These are phyloP conservation scores for Dovyalis caffra DNA, from an alignment of 345 rosid genomes.

Conservation along the genomic window DNA sequence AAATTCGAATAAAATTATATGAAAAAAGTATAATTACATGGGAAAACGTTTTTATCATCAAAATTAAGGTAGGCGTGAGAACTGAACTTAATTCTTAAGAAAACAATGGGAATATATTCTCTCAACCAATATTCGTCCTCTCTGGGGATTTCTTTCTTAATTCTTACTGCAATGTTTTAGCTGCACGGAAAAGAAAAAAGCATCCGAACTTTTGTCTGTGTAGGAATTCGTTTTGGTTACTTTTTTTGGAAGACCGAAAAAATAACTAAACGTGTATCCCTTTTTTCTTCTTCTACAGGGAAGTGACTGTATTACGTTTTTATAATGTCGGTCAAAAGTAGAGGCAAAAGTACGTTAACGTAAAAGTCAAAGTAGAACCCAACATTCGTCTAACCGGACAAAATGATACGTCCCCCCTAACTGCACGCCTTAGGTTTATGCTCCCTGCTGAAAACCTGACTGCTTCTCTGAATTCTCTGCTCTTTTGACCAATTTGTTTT, in stretches of 20 bases:
- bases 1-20: too few relatives aligned
- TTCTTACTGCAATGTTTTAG: too few relatives aligned
- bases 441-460: neutral
- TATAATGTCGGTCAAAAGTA: slow-evolving; percentile 26
- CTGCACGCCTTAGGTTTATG: slow-evolving; percentile 31
- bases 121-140: too few relatives aligned
- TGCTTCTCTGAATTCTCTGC: neutral
- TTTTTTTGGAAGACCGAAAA: too few relatives aligned
- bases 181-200: too few relatives aligned
- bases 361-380: slow-evolving; percentile 33
- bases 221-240: too few relatives aligned
- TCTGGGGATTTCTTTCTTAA: too few relatives aligned
- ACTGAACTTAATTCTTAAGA: too few relatives aligned
- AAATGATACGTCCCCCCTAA: slow-evolving; percentile 31
- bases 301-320: neutral
- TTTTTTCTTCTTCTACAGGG: neutral
- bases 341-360: slow-evolving; percentile 9
- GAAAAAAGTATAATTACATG: neutral
- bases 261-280: neutral
- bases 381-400: slow-evolving; percentile 34
- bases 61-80: too few relatives aligned
- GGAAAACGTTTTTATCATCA: neutral
- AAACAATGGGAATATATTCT: too few relatives aligned
- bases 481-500: slow-evolving; percentile 34
- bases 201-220: too few relatives aligned